These are phyloP conservation scores for Cubamyces sp. DNA, from an alignment of 768 basidiomycete species.

Conservation along the genomic window DNA sequence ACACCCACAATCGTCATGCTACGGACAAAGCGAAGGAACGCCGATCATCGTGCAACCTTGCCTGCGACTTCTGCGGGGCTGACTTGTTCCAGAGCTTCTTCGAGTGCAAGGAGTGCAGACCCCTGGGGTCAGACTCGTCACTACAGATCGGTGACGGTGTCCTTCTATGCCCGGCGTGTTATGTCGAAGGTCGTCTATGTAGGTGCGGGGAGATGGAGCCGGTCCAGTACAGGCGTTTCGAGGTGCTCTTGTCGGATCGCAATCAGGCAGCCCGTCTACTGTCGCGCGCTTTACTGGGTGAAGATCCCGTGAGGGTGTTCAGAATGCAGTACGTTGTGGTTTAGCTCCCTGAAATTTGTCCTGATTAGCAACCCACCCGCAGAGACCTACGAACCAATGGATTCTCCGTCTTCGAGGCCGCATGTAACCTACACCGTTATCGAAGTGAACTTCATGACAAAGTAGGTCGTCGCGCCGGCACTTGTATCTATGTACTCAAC, in stretches of 20 bases:
- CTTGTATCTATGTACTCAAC: no score
- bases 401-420: conserved; percentile 28
- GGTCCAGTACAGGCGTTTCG: conserved; percentile 57
- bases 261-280: conserved; percentile 42
- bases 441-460: no score
- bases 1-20: neutral
- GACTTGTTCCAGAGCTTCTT: conserved; percentile 86
- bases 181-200: conserved; percentile 79
- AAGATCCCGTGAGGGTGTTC: neutral
- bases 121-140: neutral
- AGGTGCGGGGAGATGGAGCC: conserved; percentile 63
- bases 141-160: conserved; percentile 46
- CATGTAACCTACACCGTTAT: no score
- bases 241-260: conserved; percentile 47
- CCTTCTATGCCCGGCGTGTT: conserved; percentile 71
- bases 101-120: conserved; percentile 57
- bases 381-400: conserved; percentile 5
- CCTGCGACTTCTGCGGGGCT: conserved; percentile 80
- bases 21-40: conserved; percentile 24
- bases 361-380: neutral
- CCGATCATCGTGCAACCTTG: conserved; percentile 32
- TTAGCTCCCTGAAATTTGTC: neutral
- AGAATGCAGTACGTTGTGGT: neutral
- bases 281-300: neutral
- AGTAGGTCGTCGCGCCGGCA: no score